Base-by-base conservation (phyloP, 1,284 basidiomycete genomes). In the Boletus mariae region DNA sequence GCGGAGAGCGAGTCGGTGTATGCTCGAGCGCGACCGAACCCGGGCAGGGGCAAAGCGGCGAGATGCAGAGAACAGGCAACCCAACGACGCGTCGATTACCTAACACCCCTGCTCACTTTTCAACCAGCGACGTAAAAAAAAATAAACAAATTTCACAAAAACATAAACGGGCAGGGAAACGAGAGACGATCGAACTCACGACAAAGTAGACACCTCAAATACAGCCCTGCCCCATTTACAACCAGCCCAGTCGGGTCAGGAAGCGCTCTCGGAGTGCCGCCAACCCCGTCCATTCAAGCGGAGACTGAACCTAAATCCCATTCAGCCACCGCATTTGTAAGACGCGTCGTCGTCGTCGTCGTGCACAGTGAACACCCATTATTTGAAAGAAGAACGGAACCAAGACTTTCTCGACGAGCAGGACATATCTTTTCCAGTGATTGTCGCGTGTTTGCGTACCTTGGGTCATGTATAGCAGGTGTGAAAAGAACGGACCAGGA, bases 61-160 rank as follows among this genome's bases (percentile, higher is more conserved):
- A 65, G 52, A 57, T 51, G 54, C 49, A 54, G 53, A 49, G 46
- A 59, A 52, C 54, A 51, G 55, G 37, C 55, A 64, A 66, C 54
- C 38, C 51, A 64, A 57, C 61, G 55, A 66, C 63, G 63, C 63
- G 66, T 65, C 66, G 63, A 62, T 64, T 64, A 64, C 63, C 64
- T 64, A 64, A 64, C 58, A 37, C 45, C 32, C 25, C 7, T 40
- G 32, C 11, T 35, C n/a, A 10, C 23, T 57, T 67, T 65, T 68
- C 60, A 68, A 65, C 47, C 38, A 46, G 62, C 64, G 66, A 63
- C 62, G 20, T 20, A 45, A 54, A 57, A 25, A 45, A 52, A 59
- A 48, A 17, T 0, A 3, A 2, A 15, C 54, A 56, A 53, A 32
- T 2, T 28, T 32, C 31, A 26, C 28, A 46, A 54, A 41, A 61